Evolutionary conservation across 176 grass and related monocot species (phyloP), one percentile per base, ranked within the genome.

Genomic region (Avena sativa): DNA sequence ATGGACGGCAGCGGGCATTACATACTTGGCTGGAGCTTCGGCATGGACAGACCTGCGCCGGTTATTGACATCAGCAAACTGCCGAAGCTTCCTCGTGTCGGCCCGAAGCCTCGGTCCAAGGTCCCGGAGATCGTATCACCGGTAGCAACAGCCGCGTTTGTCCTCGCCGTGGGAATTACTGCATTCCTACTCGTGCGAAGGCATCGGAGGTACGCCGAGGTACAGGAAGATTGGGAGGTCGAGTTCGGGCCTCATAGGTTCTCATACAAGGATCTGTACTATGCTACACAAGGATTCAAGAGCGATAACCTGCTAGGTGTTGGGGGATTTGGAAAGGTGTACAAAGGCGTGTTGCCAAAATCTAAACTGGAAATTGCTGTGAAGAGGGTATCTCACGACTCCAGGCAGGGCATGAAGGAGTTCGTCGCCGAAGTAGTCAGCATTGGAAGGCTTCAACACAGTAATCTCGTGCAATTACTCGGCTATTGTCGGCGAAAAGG

Each of bases 161-260:
- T 55, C 52, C 52, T 55, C 3, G 52, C 52, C 52, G 52, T 55
- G 52, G 52, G 52, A 6, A 55, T 17, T 55, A 17, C 52, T 55
- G 5, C 6, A 55, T 55, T 16, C 52, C 14, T 55, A 55, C 52
- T 55, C 0, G 52, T 55, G 52, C 52, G 69, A 43, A 79, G 84
- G 12, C 73, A 83, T 51, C 0, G 56, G 0, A 71, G 56, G 30
- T 90, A 77, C 5, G 73, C 72, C 9, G 90, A 88, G 81, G 1
- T 78, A 4, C 58, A 51, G 0, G 86, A 92, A 78, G 90, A 92
- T 48, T 92, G 90, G 90, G 90, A 92, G 30, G 40, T 86, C 4
- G 83, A 92, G 19, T 86, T 79, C 10, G 84, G 89, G 0, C 90
- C 86, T 1, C 82, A 79, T 2, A 67, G 85, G n/a, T 86, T 86